phyloP scores from a whole-genome alignment of 2,329 filamentous ascomycete genomes.

The Xylaria sp. region DNA sequence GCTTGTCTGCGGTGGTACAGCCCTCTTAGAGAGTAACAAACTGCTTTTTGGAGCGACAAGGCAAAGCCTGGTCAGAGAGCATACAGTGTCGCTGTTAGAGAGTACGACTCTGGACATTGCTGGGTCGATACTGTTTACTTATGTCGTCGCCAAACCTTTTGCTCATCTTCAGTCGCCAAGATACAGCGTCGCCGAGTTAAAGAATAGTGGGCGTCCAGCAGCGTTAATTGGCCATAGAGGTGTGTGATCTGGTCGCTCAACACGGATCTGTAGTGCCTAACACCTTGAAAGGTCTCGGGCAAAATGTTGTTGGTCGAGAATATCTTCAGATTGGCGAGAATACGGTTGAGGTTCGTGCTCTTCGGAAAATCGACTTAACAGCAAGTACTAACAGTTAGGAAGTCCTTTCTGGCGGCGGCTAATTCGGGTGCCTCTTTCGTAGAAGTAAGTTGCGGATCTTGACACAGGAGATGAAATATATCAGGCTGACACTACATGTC shows the following conservation, averaged over 20 bases:
- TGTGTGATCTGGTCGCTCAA: background rate
- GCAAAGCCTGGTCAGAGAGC: conserved; percentile 51
- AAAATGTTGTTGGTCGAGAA: conserved; percentile 46
- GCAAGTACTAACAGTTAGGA: background rate
- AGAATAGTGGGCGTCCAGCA: background rate
- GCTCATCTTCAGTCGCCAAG: conserved; percentile 16
- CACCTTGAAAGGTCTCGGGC: conserved; percentile 35
- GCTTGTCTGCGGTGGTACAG: conserved; percentile 46
- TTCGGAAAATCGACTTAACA: background rate
- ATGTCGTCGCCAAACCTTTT: conserved; percentile 47
- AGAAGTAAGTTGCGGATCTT: conserved; percentile 44
- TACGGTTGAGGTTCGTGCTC: conserved; percentile 43
- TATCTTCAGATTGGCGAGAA: conserved; percentile 54
- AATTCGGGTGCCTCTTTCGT: conserved; percentile 51
- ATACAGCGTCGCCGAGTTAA: background rate
- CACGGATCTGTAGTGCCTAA: background rate
- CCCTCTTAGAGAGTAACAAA: conserved; percentile 44
- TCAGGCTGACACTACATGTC: background rate
- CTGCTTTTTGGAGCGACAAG: conserved; percentile 44
- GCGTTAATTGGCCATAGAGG: conserved; percentile 6
- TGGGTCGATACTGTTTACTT: conserved; percentile 52
- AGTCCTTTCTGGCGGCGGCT: conserved; percentile 51
- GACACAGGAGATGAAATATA: background rate
- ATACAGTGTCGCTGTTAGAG: conserved; percentile 49
- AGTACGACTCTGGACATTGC: conserved; percentile 46